phyloP scores from a whole-genome alignment of 345 rosid genomes.

The Gossypium bickii region DNA sequence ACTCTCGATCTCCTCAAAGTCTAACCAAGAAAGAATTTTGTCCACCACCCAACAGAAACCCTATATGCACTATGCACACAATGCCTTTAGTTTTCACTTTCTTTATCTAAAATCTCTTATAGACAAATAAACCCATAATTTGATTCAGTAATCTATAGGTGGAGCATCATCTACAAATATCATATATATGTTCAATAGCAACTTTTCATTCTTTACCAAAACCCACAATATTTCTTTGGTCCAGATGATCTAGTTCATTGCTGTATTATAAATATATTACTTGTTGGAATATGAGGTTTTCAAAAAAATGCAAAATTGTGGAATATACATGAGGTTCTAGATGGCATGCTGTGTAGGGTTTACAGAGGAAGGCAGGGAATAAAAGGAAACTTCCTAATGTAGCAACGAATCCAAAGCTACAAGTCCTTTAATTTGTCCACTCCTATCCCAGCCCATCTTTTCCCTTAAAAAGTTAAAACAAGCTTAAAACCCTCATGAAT shows the following conservation, averaged over 20 bases:
- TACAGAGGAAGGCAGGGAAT: background rate
- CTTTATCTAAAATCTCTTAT: background rate
- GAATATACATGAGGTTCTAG: background rate
- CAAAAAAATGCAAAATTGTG: background rate
- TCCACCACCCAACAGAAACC: background rate
- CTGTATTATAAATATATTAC: background rate
- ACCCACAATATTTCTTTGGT: background rate
- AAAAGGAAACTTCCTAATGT: conserved; percentile 17
- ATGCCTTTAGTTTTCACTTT: background rate
- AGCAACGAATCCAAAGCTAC: conserved; percentile 32
- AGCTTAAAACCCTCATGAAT: background rate
- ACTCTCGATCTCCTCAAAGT: no score
- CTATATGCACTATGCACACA: background rate
- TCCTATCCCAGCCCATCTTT: no score
- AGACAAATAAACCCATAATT: conserved; percentile 35
- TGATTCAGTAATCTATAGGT: conserved; percentile 52
- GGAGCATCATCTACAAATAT: conserved; percentile 33
- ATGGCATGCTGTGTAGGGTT: background rate
- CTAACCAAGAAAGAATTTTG: no score
- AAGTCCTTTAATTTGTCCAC: background rate
- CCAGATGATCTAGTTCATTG: background rate
- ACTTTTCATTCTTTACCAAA: background rate
- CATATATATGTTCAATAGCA: no score
- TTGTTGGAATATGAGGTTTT: background rate
- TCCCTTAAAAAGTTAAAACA: background rate